Percentiles rank a stretch among this genome's conserved stretches.
These are phyloP conservation scores for Penicillium riverlandense DNA, from an alignment of 495 filamentous ascomycete genomes.

Conservation along the genomic window DNA sequence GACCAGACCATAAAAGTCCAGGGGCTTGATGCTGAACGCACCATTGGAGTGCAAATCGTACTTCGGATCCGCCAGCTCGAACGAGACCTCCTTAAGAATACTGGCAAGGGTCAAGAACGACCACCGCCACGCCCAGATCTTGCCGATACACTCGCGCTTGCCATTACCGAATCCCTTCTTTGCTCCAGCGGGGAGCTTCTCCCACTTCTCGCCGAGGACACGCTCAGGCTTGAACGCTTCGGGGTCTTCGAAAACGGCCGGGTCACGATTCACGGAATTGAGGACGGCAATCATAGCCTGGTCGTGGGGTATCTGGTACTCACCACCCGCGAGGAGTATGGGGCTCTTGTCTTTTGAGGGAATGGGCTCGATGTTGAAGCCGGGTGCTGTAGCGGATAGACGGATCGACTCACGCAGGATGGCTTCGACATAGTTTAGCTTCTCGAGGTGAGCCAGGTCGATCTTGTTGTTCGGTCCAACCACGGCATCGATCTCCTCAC, in stretches of 20 bases:
- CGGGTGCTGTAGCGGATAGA: slow-evolving; percentile 56
- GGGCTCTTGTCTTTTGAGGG: slow-evolving; percentile 46
- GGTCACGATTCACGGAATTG: slow-evolving; percentile 60
- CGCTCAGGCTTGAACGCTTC: slow-evolving; percentile 60
- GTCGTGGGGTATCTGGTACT: slow-evolving; percentile 56
- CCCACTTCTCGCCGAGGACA: slow-evolving; percentile 60
- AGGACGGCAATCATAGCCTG: slow-evolving; percentile 58
- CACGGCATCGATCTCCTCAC: slow-evolving; percentile 26
- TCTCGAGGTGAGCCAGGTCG: slow-evolving; percentile 50
- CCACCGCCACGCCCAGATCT: slow-evolving; percentile 60
- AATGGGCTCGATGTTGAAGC: slow-evolving; percentile 51
- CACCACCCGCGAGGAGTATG: slow-evolving; percentile 49
- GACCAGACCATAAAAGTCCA: slow-evolving; percentile 26
- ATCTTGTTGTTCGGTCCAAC: slow-evolving; percentile 24
- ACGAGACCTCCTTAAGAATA: slow-evolving; percentile 34
- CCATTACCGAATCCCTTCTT: slow-evolving; percentile 70
- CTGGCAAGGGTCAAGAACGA: slow-evolving; percentile 31
- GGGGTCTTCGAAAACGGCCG: slow-evolving; percentile 57
- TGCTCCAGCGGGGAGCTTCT: slow-evolving; percentile 47
- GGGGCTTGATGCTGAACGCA: slow-evolving; percentile 30
- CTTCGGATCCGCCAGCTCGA: slow-evolving; percentile 34
- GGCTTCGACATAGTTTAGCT: slow-evolving; percentile 57
- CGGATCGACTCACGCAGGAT: slow-evolving; percentile 69
- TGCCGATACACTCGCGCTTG: slow-evolving; percentile 59
- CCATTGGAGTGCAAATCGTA: slow-evolving; percentile 35